phyloP scores from a whole-genome alignment of 192 early-diverging fungal species.

The Gorgonomyces haynaldii region DNA sequence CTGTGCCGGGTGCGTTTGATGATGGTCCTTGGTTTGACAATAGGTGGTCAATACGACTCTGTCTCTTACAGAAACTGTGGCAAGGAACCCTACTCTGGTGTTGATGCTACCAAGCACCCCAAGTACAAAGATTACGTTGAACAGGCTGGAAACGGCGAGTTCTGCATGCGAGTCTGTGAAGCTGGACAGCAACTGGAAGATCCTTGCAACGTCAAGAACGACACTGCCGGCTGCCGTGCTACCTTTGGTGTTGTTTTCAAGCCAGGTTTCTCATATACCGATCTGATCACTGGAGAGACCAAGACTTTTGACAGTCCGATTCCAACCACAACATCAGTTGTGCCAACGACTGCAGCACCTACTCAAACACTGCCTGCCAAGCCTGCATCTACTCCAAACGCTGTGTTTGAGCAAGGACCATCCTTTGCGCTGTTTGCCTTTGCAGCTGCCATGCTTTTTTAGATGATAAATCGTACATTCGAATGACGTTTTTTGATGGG shows the following conservation, averaged over 20 bases:
- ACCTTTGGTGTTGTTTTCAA: constrained; percentile 10
- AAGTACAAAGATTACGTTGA: neutral
- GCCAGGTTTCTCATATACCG: neutral
- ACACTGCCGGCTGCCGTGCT: constrained; percentile 11
- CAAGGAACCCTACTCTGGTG: constrained; percentile 24
- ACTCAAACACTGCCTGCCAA: too few species aligned
- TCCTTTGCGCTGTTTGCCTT: too few species aligned
- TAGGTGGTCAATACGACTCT: constrained; percentile 22
- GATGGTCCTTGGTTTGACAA: too few species aligned
- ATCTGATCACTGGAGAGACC: neutral
- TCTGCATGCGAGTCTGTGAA: constrained; percentile 10
- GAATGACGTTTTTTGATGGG: too few species aligned
- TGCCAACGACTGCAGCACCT: too few species aligned
- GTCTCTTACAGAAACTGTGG: constrained; percentile 15
- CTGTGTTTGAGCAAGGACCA: too few species aligned
- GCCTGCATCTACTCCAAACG: too few species aligned
- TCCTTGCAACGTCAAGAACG: constrained; percentile 21
- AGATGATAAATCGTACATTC: too few species aligned
- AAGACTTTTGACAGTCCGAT: neutral
- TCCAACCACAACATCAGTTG: too few species aligned
- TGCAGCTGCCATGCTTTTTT: too few species aligned
- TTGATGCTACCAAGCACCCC: constrained; percentile 7
- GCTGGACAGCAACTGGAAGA: constrained; percentile 3
- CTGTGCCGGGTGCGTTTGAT: constrained; percentile 8
- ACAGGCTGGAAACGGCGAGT: constrained; percentile 5